phyloP scores from a whole-genome alignment of 805 yeast genomes.

The Ogataea methanolica region DNA sequence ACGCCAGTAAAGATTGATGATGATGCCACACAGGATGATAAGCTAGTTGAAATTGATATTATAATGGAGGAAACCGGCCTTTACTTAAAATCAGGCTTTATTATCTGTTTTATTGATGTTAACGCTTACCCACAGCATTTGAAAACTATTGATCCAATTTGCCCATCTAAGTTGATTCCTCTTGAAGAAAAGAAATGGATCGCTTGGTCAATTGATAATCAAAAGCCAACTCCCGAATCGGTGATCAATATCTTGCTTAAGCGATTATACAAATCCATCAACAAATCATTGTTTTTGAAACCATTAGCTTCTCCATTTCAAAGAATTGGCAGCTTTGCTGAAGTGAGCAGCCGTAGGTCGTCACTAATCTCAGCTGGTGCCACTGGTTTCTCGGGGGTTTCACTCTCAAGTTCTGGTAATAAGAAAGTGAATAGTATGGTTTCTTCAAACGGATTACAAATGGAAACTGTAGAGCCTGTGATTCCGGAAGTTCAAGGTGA shows the following conservation, averaged over 20 bases:
- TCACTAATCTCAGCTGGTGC: neutral
- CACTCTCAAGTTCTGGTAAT: neutral
- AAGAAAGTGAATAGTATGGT: neutral
- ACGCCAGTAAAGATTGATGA: neutral
- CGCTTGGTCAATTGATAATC: constrained; percentile 31
- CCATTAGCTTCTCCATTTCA: constrained; percentile 19
- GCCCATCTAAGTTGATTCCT: constrained; percentile 2
- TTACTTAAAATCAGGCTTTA: constrained; percentile 47
- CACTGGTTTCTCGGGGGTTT: neutral
- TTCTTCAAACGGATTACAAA: no score
- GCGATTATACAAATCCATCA: constrained; percentile 42
- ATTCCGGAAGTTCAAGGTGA: neutral
- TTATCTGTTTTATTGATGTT: constrained; percentile 32
- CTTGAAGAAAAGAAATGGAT: constrained; percentile 20
- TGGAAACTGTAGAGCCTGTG: no score
- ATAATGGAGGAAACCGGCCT: constrained; percentile 55
- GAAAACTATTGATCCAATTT: constrained; percentile 2
- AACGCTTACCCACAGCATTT: constrained; percentile 24
- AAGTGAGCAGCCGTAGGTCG: constrained; percentile 11
- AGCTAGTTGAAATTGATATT: constrained; percentile 35
- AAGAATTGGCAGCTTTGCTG: constrained; percentile 28
- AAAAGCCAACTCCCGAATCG: constrained; percentile 27
- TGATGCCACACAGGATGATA: constrained; percentile 8
- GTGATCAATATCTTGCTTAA: constrained; percentile 44
- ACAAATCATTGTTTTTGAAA: constrained; percentile 19